Percentiles rank a stretch among this genome's conserved stretches.
Conservation (phyloP, 1,139 yeast genomes). For the Saccharomyces uvarum region DNA sequence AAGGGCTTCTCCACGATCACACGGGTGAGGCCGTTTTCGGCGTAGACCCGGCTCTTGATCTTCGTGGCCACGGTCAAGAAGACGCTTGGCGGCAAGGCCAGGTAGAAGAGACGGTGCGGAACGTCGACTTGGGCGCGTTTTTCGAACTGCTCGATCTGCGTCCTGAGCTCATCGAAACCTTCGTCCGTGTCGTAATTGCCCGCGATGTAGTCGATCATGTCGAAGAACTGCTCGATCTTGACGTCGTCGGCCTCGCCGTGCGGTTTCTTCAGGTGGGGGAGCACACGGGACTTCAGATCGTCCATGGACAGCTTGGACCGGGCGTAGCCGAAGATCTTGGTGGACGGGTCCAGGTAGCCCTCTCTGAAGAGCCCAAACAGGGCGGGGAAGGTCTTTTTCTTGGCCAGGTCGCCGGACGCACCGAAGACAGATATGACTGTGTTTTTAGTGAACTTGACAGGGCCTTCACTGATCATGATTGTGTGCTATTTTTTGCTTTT, state of each 20-base stretch:
- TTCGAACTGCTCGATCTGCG: slow-evolving; percentile 55
- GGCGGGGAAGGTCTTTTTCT: slow-evolving; percentile 89
- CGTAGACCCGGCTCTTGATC: slow-evolving; percentile 63
- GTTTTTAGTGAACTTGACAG: slow-evolving; percentile 45
- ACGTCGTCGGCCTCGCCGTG: slow-evolving; percentile 37
- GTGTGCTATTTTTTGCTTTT: not conserved
- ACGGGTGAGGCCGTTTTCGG: slow-evolving; percentile 62
- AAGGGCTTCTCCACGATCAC: slow-evolving; percentile 94
- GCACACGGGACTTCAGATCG: slow-evolving; percentile 61
- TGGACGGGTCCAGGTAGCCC: slow-evolving; percentile 64
- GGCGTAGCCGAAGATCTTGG: slow-evolving; percentile 85
- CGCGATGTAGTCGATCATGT: slow-evolving; percentile 55
- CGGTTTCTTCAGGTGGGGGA: slow-evolving; percentile 55
- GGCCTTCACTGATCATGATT: slow-evolving; percentile 2
- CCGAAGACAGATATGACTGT: slow-evolving; percentile 82
- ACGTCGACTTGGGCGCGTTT: slow-evolving; percentile 36
- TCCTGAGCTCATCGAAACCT: slow-evolving; percentile 55
- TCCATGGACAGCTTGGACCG: slow-evolving; percentile 64
- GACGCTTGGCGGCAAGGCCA: slow-evolving; percentile 92
- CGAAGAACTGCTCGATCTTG: slow-evolving; percentile 57
- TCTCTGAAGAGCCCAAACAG: slow-evolving; percentile 67
- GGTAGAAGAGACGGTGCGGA: slow-evolving; percentile 74
- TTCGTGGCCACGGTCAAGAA: slow-evolving; percentile 73
- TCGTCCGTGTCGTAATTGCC: slow-evolving; percentile 78
- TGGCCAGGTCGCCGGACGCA: slow-evolving; percentile 95